Conservation (phyloP, 352 stramenopile genomes). For the Globisporangium orthogonon region DNA sequence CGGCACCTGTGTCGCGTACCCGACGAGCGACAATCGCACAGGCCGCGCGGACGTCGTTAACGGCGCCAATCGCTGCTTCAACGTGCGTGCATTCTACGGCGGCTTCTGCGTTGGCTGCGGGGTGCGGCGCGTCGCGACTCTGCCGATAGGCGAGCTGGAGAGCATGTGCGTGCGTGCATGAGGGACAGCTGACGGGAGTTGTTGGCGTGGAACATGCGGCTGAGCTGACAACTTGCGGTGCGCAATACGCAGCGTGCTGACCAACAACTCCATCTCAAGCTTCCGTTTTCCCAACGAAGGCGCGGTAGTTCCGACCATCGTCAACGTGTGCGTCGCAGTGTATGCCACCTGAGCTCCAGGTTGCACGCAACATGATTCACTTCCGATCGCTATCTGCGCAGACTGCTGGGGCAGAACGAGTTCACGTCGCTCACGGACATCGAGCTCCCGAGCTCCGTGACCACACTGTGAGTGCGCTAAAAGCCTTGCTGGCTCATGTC, state of each 20-base stretch:
- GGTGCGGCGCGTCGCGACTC: constrained; percentile 1
- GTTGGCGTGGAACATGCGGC: not conserved
- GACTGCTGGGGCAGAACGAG: constrained; percentile 3
- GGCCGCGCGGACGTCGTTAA: not conserved
- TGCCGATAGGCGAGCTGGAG: not conserved
- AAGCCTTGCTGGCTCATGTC: too few relatives aligned
- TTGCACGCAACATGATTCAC: not conserved
- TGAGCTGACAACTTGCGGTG: not conserved
- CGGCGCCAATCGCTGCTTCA: not conserved
- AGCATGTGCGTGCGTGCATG: not conserved
- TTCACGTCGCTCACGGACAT: constrained; percentile 6
- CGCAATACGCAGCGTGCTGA: not conserved
- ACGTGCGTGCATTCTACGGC: not conserved
- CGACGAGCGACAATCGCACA: not conserved
- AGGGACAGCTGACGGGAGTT: too few relatives aligned
- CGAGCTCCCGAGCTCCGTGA: constrained; percentile 6
- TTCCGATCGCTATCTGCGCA: not conserved
- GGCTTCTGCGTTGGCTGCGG: not conserved
- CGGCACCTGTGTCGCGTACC: not conserved
- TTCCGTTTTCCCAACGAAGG: constrained; percentile 1
- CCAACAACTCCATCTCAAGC: constrained; percentile 13
- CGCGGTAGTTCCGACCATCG: not conserved
- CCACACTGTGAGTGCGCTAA: constrained; percentile 5
- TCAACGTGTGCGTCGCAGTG: constrained; percentile 1
- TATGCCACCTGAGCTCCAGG: too few relatives aligned